Evolutionary conservation across 305 asterid species (phyloP).

Genomic region (Coffea humblotiana): DNA sequence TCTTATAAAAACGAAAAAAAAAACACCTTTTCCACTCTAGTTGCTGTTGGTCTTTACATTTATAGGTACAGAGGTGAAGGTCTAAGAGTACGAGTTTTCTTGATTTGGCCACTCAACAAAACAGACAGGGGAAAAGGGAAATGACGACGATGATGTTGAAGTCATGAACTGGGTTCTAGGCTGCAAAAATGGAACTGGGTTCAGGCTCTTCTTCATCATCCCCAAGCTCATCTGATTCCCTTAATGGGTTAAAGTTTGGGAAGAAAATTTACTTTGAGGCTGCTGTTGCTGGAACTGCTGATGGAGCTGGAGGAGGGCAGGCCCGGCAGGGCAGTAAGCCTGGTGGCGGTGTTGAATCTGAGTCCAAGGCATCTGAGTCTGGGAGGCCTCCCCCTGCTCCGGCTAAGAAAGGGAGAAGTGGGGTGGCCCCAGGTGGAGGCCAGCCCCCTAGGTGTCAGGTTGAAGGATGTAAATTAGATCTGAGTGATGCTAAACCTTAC

Average conservation of each 20-base stretch:
- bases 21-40: neutral
- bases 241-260: slow-evolving; percentile 46
- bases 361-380: slow-evolving; percentile 21
- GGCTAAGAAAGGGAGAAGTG: slow-evolving; percentile 47
- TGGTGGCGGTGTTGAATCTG: slow-evolving; percentile 11
- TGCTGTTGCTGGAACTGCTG: slow-evolving; percentile 21
- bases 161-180: slow-evolving; percentile 36
- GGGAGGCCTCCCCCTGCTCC: slow-evolving; percentile 33
- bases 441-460: slow-evolving; percentile 61
- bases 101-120: slow-evolving; percentile 18
- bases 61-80: neutral
- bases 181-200: slow-evolving; percentile 41
- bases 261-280: slow-evolving; percentile 50
- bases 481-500: slow-evolving; percentile 54
- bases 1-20: no score
- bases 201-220: slow-evolving; percentile 29
- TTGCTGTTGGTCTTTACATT: neutral
- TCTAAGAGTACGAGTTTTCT: neutral
- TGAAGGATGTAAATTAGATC: slow-evolving; percentile 60
- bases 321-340: slow-evolving; percentile 13
- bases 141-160: slow-evolving; percentile 6
- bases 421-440: slow-evolving; percentile 37
- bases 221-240: slow-evolving; percentile 31
- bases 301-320: slow-evolving; percentile 15
- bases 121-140: neutral